Evolutionary conservation across 345 rosid genomes (phyloP).

Genomic region (Pugionium dolabratum): DNA sequence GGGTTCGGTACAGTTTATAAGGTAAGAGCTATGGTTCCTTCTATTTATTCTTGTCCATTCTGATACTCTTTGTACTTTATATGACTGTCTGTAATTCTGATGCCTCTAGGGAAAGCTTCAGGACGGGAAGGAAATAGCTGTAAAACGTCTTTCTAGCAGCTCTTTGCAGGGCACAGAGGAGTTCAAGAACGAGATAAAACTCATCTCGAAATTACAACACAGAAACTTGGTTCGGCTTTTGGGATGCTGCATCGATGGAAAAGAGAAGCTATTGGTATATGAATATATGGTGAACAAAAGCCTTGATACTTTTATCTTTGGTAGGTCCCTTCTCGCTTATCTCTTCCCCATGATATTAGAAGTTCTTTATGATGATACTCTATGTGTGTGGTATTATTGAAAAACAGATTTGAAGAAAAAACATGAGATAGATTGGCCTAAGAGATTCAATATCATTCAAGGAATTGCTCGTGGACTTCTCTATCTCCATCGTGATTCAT

Average conservation of each 20-base stretch:
- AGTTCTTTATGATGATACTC: slow-evolving; percentile 1
- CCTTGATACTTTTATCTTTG: slow-evolving; percentile 57
- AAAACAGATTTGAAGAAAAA: slow-evolving; percentile 35
- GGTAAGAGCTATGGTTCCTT: slow-evolving; percentile 29
- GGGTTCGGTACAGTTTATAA: slow-evolving; percentile 42
- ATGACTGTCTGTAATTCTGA: slow-evolving; percentile 29
- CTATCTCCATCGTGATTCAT: slow-evolving; percentile 36
- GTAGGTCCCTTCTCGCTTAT: slow-evolving; percentile 36
- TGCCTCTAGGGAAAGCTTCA: slow-evolving; percentile 44
- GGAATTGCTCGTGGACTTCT: slow-evolving; percentile 40
- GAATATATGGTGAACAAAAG: slow-evolving; percentile 66
- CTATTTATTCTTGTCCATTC: not conserved
- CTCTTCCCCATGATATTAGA: not conserved
- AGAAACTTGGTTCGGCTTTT: slow-evolving; percentile 63
- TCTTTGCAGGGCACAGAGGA: slow-evolving; percentile 53
- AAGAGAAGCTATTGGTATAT: slow-evolving; percentile 60
- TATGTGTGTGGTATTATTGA: not conserved
- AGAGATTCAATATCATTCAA: slow-evolving; percentile 35
- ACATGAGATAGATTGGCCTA: slow-evolving; percentile 35
- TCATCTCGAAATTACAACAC: slow-evolving; percentile 65
- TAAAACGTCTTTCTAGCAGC: slow-evolving; percentile 52
- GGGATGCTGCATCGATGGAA: slow-evolving; percentile 57
- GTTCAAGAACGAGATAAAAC: slow-evolving; percentile 48
- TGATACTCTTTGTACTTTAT: slow-evolving; percentile 12
- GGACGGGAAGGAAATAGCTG: slow-evolving; percentile 53